These are phyloP conservation scores for Cladosporium sp. DNA, from an alignment of 2,329 filamentous ascomycete genomes.

Conservation along the genomic window DNA sequence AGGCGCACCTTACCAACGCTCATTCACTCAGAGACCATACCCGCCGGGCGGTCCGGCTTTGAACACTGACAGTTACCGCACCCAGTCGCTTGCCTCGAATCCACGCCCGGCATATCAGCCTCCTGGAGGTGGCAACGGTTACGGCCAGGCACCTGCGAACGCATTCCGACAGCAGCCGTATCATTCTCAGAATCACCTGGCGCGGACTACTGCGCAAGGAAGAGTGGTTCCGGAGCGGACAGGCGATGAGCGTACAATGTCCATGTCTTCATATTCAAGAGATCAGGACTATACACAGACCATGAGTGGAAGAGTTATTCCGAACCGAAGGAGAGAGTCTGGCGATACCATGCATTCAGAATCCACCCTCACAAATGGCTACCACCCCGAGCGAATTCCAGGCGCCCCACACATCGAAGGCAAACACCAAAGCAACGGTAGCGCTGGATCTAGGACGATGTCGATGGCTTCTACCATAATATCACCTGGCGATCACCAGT, in stretches of 20 bases:
- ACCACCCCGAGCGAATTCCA: conserved; percentile 29
- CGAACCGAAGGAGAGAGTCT: conserved; percentile 67
- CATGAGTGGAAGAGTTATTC: conserved; percentile 89
- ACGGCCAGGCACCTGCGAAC: conserved; percentile 64
- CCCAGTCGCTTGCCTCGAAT: conserved; percentile 83
- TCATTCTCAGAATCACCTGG: conserved; percentile 56
- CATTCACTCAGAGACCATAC: conserved; percentile 35
- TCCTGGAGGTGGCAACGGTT: conserved; percentile 54
- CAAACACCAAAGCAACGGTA: conserved; percentile 36
- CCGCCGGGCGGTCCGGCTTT: conserved; percentile 54
- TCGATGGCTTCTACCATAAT: conserved; percentile 87
- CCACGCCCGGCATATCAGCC: conserved; percentile 71
- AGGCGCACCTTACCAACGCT: conserved; percentile 48
- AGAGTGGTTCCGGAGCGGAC: conserved; percentile 87
- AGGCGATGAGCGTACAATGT: conserved; percentile 86
- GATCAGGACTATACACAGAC: conserved; percentile 81
- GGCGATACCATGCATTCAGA: conserved; percentile 32
- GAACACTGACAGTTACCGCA: conserved; percentile 83
- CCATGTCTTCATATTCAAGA: conserved; percentile 79
- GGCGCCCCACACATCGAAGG: conserved; percentile 27
- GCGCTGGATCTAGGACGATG: conserved; percentile 66
- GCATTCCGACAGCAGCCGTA: conserved; percentile 78
- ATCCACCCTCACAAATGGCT: conserved; percentile 33
- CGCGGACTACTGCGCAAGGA: conserved; percentile 86
- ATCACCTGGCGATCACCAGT: conserved; percentile 42